phyloP scores from a whole-genome alignment of 2,329 filamentous ascomycete genomes.

The Fusarium nygamai region DNA sequence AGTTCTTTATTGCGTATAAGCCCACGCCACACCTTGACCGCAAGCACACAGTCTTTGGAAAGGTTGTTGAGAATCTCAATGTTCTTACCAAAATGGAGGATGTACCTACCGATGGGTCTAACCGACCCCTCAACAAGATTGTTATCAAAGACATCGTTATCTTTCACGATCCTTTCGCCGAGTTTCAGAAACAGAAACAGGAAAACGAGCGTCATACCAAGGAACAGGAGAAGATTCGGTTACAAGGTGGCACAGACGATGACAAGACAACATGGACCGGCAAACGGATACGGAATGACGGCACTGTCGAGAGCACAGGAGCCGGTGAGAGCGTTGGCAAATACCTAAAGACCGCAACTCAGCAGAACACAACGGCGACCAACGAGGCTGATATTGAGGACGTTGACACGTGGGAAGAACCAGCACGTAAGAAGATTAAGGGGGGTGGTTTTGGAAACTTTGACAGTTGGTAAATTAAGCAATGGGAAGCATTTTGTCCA shows the following conservation, averaged over 20 bases:
- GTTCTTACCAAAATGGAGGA: slow-evolving; percentile 81
- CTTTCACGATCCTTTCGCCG: slow-evolving; percentile 94
- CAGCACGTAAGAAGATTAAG: slow-evolving; percentile 83
- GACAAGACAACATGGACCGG: slow-evolving; percentile 96
- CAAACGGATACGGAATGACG: slow-evolving; percentile 81
- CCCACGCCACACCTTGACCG: slow-evolving; percentile 85
- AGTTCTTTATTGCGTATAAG: slow-evolving; percentile 95
- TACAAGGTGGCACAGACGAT: slow-evolving; percentile 80
- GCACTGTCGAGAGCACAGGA: slow-evolving; percentile 60
- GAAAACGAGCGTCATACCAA: slow-evolving; percentile 68
- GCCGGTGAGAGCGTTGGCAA: slow-evolving; percentile 72
- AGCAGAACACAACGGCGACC: slow-evolving; percentile 48
- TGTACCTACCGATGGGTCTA: slow-evolving; percentile 77
- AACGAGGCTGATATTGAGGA: slow-evolving; percentile 71
- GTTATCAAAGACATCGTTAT: slow-evolving; percentile 84
- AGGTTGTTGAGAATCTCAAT: slow-evolving; percentile 79
- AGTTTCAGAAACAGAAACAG: slow-evolving; percentile 82
- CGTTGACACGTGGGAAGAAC: slow-evolving; percentile 74
- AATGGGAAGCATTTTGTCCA: background rate
- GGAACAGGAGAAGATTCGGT: slow-evolving; percentile 69
- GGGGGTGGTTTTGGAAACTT: slow-evolving; percentile 91
- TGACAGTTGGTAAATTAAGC: slow-evolving; percentile 76
- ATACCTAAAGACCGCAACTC: slow-evolving; percentile 74
- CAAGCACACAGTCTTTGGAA: slow-evolving; percentile 97
- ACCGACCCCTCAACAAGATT: slow-evolving; percentile 81